Conservation (phyloP, 73 alveolate species). For the Paramecium sexaurelia region DNA sequence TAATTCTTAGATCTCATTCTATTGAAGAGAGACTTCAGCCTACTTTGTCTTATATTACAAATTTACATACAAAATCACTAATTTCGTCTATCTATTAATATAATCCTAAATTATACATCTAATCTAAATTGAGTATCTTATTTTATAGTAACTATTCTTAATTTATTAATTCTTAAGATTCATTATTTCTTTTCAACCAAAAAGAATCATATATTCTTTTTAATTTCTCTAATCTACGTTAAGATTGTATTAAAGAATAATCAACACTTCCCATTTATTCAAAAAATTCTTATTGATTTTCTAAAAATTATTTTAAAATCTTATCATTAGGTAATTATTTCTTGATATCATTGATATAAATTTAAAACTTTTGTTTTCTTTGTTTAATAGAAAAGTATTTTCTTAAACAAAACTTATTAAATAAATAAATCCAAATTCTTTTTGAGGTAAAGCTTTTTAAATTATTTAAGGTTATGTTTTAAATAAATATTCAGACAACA, state of each 20-base stretch:
- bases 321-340: neutral
- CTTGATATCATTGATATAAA: slow-evolving; percentile 12
- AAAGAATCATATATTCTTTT: neutral
- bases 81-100: neutral
- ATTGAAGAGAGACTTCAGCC: neutral
- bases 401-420: neutral
- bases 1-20: neutral
- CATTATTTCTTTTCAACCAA: neutral
- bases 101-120: neutral
- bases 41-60: neutral
- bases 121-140: neutral
- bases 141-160: neutral
- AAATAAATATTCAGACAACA: slow-evolving; percentile 10
- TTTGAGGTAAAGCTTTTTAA: neutral
- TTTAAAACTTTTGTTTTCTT: neutral
- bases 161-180: neutral
- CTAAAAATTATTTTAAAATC: neutral
- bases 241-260: neutral
- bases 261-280: neutral
- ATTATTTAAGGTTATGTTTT: neutral
- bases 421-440: neutral
- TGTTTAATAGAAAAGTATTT: neutral
- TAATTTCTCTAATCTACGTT: neutral
- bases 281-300: neutral
- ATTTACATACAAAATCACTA: neutral